Evolutionary conservation across 2,329 filamentous ascomycete species (phyloP).

Genomic region (Xylariaceae sp.): DNA sequence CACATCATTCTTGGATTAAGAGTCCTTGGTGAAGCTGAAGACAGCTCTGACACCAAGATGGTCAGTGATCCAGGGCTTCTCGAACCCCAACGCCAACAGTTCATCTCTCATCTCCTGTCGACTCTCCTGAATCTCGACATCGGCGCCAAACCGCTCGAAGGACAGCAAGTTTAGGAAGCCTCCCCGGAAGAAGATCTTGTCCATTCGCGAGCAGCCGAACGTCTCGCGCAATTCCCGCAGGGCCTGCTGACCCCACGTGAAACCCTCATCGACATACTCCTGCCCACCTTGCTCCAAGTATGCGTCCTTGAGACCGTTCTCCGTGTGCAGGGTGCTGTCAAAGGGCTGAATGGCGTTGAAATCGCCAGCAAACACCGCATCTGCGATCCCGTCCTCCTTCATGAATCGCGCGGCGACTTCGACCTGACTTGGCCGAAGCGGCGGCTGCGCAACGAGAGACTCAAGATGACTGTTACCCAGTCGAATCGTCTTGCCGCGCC

Average conservation of each 20-base stretch:
- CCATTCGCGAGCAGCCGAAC: constrained; percentile 48
- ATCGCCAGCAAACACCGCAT: constrained; percentile 46
- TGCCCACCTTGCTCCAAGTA: constrained; percentile 45
- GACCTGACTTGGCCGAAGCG: constrained; percentile 25
- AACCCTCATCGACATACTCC: constrained; percentile 43
- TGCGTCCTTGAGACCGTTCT: constrained; percentile 45
- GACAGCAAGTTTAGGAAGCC: constrained; percentile 20
- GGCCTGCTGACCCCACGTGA: constrained; percentile 52
- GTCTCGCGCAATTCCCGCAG: constrained; percentile 33
- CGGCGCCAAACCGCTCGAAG: constrained; percentile 43
- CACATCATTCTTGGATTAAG: not conserved
- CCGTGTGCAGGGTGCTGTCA: constrained; percentile 41
- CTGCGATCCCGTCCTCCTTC: constrained; percentile 29
- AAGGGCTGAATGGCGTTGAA: constrained; percentile 52
- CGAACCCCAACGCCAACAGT: constrained; percentile 28
- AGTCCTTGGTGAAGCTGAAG: not conserved
- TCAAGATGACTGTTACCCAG: constrained; percentile 30
- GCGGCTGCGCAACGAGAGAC: constrained; percentile 24
- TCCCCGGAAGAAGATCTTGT: constrained; percentile 44
- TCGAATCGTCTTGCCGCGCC: constrained; percentile 10
- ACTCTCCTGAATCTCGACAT: constrained; percentile 35
- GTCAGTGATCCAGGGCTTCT: constrained; percentile 44
- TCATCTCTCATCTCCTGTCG: constrained; percentile 24
- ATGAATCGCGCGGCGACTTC: constrained; percentile 17
- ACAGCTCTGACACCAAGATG: constrained; percentile 37